Conservation (phyloP, 768 basidiomycete genomes). For the Ramaria sp. region DNA sequence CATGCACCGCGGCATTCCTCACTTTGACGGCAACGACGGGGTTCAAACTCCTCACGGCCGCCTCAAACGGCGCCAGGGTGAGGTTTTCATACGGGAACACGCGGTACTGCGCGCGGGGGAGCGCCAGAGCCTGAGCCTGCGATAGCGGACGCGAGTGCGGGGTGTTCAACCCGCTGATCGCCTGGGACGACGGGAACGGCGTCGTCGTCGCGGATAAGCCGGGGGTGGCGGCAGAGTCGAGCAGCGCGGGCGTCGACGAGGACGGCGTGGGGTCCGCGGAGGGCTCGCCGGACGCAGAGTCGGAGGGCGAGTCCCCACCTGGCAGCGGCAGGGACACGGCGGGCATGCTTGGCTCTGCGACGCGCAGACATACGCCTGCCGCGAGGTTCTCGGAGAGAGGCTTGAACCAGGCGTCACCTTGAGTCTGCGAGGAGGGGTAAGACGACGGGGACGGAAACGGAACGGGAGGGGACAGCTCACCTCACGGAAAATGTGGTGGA, state of each 20-base stretch:
- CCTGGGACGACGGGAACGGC: too few relatives aligned
- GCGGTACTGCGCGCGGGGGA: conserved; percentile 47
- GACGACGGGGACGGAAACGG: conserved; percentile 9
- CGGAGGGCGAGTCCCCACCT: too few relatives aligned
- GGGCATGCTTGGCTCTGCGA: conserved; percentile 24
- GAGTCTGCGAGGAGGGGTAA: conserved; percentile 48
- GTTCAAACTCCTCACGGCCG: conserved; percentile 62
- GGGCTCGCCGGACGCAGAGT: too few relatives aligned
- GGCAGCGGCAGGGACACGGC: too few relatives aligned
- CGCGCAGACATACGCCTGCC: conserved; percentile 67
- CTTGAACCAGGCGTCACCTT: conserved; percentile 80
- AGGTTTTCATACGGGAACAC: conserved; percentile 81
- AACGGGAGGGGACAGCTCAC: conserved; percentile 26
- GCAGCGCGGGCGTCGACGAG: neutral
- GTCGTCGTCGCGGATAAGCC: too few relatives aligned
- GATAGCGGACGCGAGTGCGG: too few relatives aligned
- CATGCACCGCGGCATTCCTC: conserved; percentile 70
- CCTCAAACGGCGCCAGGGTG: conserved; percentile 74
- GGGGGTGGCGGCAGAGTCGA: neutral
- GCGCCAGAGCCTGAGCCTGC: too few relatives aligned
- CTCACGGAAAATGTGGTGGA: conserved; percentile 71
- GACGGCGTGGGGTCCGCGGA: neutral
- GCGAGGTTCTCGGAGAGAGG: conserved; percentile 74
- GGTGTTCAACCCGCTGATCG: too few relatives aligned
- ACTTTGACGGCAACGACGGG: conserved; percentile 80